Conservation (phyloP, 2,329 filamentous ascomycete genomes). For the Aspergillus aculeatus region DNA sequence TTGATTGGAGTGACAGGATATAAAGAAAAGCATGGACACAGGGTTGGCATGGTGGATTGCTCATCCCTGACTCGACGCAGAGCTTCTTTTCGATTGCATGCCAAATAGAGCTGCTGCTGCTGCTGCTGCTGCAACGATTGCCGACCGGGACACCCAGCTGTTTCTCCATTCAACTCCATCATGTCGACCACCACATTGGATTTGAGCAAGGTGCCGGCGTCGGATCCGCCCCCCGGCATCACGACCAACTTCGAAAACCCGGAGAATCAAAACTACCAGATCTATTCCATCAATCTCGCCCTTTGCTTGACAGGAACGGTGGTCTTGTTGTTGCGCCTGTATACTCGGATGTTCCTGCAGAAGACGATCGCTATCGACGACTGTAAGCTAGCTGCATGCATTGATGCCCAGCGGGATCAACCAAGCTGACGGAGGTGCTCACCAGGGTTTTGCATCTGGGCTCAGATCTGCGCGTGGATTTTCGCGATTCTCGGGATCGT, state of each 20-base stretch:
- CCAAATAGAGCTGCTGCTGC: neutral
- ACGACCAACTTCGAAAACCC: constrained; percentile 16
- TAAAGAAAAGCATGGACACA: neutral
- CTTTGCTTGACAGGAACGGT: constrained; percentile 11
- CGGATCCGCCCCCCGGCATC: constrained; percentile 9
- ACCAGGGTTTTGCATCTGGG: constrained; percentile 10
- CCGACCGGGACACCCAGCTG: neutral
- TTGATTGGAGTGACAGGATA: neutral
- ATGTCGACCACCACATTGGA: constrained; percentile 6
- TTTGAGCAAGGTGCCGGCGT: constrained; percentile 12
- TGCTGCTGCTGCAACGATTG: neutral
- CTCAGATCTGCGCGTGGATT: constrained; percentile 16
- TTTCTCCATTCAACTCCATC: neutral
- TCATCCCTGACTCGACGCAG: too few species aligned
- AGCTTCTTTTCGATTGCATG: neutral
- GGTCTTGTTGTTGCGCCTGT: constrained; percentile 10
- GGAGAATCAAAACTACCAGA: constrained; percentile 7
- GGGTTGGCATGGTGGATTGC: neutral
- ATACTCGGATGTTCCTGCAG: constrained; percentile 9
- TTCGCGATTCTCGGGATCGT: constrained; percentile 15
- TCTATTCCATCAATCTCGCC: constrained; percentile 15
- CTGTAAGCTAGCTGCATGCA: constrained; percentile 3
- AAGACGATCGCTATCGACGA: constrained; percentile 10
- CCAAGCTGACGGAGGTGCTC: neutral
- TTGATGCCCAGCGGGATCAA: too few species aligned